Evolutionary conservation across 441 rosid species (phyloP), one percentile per base, ranked within the genome.

Genomic region (Manihot esculenta): DNA sequence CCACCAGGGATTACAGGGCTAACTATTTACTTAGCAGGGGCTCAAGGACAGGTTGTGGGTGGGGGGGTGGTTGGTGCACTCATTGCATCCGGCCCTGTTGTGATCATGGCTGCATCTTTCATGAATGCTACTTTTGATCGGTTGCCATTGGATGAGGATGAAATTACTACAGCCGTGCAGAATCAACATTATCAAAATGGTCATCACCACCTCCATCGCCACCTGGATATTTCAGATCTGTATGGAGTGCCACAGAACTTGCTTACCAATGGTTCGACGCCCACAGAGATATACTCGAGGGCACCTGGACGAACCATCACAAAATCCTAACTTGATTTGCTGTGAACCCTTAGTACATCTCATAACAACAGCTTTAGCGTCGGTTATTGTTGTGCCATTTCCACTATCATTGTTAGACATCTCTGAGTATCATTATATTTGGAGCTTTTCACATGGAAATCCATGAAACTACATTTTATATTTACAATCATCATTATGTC

Each of bases 21-120:
- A 66, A 92, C 97, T 3, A 87, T 92, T 55, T 94, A 85, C 71
- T 73, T 94, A 49, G 95, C 97, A 5, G 97, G 99, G 7, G 84
- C 90, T 35, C 97, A 90, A 75, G 99, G 99, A 10, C 99, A 94
- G 77, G 94, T 94, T 7, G 90, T 94, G n/a, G 99, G 97, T 0
- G 99, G 97, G 4, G 89, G 79, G 70, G 99, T 92, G 30, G 92
- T 90, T 1, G 99, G 99, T 17, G 95, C 89, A 67, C 78, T 94
- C 55, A 85, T 76, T 44, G 91, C 97, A 30, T 87, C 97, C 0
- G 99, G 99, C n/a, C 97, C 97, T 21, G 97, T 94, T 27, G 85
- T 94, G 54, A 84, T 94, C 66, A 89, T 90, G 77, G 97, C 97
- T 4, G 89, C 97, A 0, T 94, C 99, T 13, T 94, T 92, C 74